A percentile compares a stretch with the other conserved stretches of the same genome.
phyloP scores from a whole-genome alignment of 2,329 filamentous ascomycete genomes.

The Elsinoe batatas region DNA sequence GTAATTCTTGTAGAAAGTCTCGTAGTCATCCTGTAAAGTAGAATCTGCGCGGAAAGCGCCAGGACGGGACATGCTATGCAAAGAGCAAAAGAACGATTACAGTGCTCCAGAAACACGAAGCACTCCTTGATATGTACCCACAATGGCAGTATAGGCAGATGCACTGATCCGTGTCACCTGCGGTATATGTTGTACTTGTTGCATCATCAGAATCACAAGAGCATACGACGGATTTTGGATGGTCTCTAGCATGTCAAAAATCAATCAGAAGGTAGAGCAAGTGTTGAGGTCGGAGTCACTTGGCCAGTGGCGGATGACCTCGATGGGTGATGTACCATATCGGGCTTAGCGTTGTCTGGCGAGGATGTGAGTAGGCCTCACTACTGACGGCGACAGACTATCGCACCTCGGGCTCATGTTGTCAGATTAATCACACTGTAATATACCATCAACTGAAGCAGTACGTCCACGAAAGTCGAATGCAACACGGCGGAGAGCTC shows the following conservation, averaged over 20 bases:
- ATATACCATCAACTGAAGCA: no score
- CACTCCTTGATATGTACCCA: neutral
- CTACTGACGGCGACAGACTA: no score
- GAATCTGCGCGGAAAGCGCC: neutral
- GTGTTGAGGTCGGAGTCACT: neutral
- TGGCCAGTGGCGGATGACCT: neutral
- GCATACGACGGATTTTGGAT: constrained; percentile 3
- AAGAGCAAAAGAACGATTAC: neutral
- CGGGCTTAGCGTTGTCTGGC: neutral
- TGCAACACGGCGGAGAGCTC: no score
- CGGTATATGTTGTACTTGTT: neutral
- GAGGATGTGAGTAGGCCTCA: no score
- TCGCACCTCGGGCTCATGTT: no score
- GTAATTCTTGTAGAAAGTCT: neutral
- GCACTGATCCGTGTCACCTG: neutral
- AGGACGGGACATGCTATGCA: constrained; percentile 12
- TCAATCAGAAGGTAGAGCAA: constrained; percentile 8
- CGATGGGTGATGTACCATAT: neutral
- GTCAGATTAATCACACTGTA: neutral
- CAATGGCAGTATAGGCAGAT: neutral
- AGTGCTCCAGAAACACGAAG: neutral
- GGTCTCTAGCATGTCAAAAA: neutral
- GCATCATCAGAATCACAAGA: constrained; percentile 1
- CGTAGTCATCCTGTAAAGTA: neutral
- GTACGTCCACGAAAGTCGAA: no score